These are phyloP conservation scores for Ophiostoma angusticollis DNA, from an alignment of 2,329 filamentous ascomycete genomes.

Conservation along the genomic window DNA sequence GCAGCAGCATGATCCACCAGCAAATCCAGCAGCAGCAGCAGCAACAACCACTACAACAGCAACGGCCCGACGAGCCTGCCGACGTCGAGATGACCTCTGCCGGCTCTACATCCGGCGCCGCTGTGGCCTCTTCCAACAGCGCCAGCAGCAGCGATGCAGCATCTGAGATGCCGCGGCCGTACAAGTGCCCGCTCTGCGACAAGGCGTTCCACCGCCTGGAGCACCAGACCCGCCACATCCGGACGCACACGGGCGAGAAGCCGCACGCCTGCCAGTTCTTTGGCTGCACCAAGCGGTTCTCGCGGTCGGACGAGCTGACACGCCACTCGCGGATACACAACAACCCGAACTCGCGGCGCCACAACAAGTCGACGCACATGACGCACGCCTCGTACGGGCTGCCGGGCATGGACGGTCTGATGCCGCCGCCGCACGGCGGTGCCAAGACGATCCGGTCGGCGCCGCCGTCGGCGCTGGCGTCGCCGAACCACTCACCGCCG, in stretches of 20 bases:
- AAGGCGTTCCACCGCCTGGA: conserved; percentile 97
- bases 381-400: conserved; percentile 31
- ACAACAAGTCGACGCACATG: conserved; percentile 59
- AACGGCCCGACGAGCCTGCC: conserved; percentile 23
- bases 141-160: conserved; percentile 46
- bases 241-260: conserved; percentile 69
- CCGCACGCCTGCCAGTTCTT: conserved; percentile 92
- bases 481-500: conserved; percentile 92
- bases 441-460: conserved; percentile 79
- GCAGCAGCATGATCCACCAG: conserved; percentile 15
- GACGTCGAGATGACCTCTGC: conserved; percentile 34
- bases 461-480: conserved; percentile 71
- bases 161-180: conserved; percentile 77
- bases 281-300: conserved; percentile 94
- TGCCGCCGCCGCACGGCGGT: conserved; percentile 61
- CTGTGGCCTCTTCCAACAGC: conserved; percentile 34
- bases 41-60: conserved; percentile 14
- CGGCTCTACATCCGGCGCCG: conserved; percentile 7
- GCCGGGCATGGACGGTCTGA: conserved; percentile 51
- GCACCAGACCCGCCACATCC: conserved; percentile 83
- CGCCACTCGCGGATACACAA: conserved; percentile 97
- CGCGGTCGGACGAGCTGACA: conserved; percentile 89
- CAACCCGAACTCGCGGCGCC: conserved; percentile 91
- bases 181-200: conserved; percentile 97
- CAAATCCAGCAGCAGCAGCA: conserved; percentile 18